These are phyloP conservation scores for Glaciozyma martinii DNA, from an alignment of 768 basidiomycete genomes.

Conservation along the genomic window DNA sequence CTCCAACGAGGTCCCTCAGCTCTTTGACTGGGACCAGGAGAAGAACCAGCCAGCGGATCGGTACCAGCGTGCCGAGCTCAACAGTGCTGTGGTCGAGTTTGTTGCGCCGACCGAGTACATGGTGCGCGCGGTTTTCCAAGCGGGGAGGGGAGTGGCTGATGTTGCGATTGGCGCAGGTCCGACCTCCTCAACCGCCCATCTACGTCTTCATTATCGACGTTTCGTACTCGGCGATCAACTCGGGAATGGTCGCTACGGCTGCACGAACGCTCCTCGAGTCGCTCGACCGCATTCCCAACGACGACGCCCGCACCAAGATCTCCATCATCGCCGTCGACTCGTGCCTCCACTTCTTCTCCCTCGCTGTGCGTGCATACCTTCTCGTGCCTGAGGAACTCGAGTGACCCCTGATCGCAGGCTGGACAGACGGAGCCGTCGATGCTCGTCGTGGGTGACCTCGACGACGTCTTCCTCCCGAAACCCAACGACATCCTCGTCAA, in stretches of 20 bases:
- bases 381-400: neutral
- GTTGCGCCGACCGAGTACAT: slow-evolving; percentile 99
- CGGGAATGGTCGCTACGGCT: slow-evolving; percentile 97
- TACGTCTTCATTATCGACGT: slow-evolving; percentile 97
- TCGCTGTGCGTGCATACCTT: slow-evolving; percentile 56
- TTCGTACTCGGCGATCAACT: slow-evolving; percentile 80
- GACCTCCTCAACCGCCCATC: slow-evolving; percentile 92
- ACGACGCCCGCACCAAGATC: slow-evolving; percentile 83
- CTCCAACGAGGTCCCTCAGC: slow-evolving; percentile 94
- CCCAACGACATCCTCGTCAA: slow-evolving; percentile 95
- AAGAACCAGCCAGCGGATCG: slow-evolving; percentile 90
- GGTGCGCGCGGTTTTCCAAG: slow-evolving; percentile 44
- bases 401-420: slow-evolving; percentile 26
- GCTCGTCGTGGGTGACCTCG: slow-evolving; percentile 94
- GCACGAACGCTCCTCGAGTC: slow-evolving; percentile 93
- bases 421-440: slow-evolving; percentile 64
- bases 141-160: neutral
- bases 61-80: slow-evolving; percentile 88
- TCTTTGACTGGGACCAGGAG: slow-evolving; percentile 96
- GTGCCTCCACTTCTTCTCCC: slow-evolving; percentile 91
- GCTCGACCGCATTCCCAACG: slow-evolving; percentile 89
- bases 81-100: slow-evolving; percentile 87
- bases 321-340: slow-evolving; percentile 86
- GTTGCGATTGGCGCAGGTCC: slow-evolving; percentile 42
- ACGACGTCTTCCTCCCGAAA: slow-evolving; percentile 95